phyloP scores from a whole-genome alignment of 1,139 yeast genomes.

The Geotrichum candidum region DNA sequence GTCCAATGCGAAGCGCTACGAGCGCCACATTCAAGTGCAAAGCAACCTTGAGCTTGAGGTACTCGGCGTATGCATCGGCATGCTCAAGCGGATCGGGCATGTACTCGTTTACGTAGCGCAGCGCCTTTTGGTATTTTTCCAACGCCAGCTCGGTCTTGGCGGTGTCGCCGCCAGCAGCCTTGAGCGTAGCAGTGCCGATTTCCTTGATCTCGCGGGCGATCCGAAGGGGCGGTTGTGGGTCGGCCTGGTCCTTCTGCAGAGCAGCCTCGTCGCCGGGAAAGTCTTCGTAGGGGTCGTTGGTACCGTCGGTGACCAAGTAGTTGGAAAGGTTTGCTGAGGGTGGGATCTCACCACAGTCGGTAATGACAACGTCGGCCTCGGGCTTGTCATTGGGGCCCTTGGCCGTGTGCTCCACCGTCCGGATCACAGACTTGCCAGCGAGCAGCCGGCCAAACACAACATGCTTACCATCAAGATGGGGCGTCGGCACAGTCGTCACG shows the following conservation, averaged over 20 bases:
- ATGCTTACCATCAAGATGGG: constrained; percentile 87
- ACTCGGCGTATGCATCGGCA: constrained; percentile 25
- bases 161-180: constrained; percentile 33
- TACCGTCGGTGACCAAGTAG: constrained; percentile 51
- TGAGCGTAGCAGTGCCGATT: constrained; percentile 72
- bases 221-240: constrained; percentile 50
- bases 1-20: constrained; percentile 58
- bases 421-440: constrained; percentile 74
- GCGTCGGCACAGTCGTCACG: constrained; percentile 70
- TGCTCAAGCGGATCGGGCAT: constrained; percentile 44
- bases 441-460: constrained; percentile 90
- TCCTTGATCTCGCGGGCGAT: constrained; percentile 64
- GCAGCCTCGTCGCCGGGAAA: constrained; percentile 62
- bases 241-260: constrained; percentile 35
- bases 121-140: constrained; percentile 66
- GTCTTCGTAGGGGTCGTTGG: constrained; percentile 79
- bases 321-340: constrained; percentile 10
- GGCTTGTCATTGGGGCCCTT: constrained; percentile 65
- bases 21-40: constrained; percentile 67
- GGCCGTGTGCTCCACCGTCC: constrained; percentile 65
- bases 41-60: constrained; percentile 47
- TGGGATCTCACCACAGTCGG: constrained; percentile 67
- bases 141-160: constrained; percentile 53
- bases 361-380: constrained; percentile 53
- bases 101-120: constrained; percentile 61